Conservation (phyloP, 805 yeast species). For the Spathaspora boniae region DNA sequence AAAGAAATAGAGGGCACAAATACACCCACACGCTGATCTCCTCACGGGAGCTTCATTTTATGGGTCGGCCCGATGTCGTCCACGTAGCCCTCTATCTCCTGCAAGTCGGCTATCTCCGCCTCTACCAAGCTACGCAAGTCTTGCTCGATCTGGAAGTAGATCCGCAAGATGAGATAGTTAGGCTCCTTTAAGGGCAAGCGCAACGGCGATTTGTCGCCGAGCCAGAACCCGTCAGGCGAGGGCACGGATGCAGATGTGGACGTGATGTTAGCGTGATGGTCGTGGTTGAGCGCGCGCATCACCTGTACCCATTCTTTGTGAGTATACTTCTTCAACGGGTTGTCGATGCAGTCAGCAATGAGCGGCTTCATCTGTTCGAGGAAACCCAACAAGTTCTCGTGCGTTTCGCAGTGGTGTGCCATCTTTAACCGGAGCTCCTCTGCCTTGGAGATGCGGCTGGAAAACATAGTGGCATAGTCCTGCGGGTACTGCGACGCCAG, state of each 20-base stretch:
- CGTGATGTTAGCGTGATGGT: not conserved
- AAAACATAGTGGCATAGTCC: too few relatives aligned
- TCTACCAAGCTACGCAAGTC: constrained; percentile 15
- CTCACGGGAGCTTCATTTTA: too few relatives aligned
- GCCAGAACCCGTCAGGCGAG: constrained; percentile 46
- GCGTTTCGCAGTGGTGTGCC: constrained; percentile 13
- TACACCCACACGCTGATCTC: too few relatives aligned
- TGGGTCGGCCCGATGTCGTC: too few relatives aligned
- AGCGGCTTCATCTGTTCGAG: constrained; percentile 29
- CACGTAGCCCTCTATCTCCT: too few relatives aligned
- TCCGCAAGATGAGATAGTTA: constrained; percentile 48
- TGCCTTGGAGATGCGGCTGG: not conserved
- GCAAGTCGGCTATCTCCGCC: constrained; percentile 9
- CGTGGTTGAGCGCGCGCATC: constrained; percentile 13
- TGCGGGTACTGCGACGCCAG: not conserved
- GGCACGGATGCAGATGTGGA: not conserved
- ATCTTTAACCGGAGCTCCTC: constrained; percentile 9
- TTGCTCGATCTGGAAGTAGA: constrained; percentile 22
- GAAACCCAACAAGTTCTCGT: constrained; percentile 22
- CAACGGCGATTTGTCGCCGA: constrained; percentile 64
- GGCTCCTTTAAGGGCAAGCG: constrained; percentile 69
- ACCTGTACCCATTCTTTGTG: constrained; percentile 52
- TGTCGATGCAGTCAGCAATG: constrained; percentile 32
- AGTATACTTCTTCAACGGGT: constrained; percentile 41
- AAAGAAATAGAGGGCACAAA: too few relatives aligned